Percentiles rank a stretch among this genome's conserved stretches.
phyloP scores from a whole-genome alignment of 225 moss, liverwort and hornwort genomes.

The Bryoerythrophyllum caledonicum region DNA sequence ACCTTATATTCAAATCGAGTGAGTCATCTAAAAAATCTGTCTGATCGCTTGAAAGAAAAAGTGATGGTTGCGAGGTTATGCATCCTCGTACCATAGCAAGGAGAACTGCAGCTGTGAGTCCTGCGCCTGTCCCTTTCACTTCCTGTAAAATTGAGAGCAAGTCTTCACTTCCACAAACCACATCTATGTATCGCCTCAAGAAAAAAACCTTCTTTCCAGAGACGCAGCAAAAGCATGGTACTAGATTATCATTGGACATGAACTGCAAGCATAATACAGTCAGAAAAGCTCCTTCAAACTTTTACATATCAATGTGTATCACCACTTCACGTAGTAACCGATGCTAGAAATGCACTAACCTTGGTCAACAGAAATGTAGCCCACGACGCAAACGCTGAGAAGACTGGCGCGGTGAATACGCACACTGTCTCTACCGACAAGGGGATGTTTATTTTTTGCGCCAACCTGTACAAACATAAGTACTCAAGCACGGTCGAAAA shows the following conservation, averaged over 20 bases:
- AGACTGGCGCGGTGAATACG: slow-evolving; percentile 95
- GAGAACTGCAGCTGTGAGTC: slow-evolving; percentile 78
- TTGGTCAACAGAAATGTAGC: slow-evolving; percentile 86
- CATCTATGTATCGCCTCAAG: neutral
- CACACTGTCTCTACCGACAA: slow-evolving; percentile 97
- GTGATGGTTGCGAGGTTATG: neutral
- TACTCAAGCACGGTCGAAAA: neutral
- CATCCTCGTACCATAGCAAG: slow-evolving; percentile 73
- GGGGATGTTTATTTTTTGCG: slow-evolving; percentile 86
- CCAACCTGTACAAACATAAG: slow-evolving; percentile 59
- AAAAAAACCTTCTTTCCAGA: slow-evolving; percentile 15
- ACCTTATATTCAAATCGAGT: neutral
- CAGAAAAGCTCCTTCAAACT: slow-evolving; percentile 16
- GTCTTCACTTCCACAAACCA: slow-evolving; percentile 3
- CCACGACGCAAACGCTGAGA: slow-evolving; percentile 98
- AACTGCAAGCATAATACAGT: slow-evolving; percentile 15
- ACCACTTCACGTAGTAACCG: neutral
- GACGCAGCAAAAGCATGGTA: neutral
- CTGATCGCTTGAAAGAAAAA: neutral
- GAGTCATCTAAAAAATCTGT: neutral
- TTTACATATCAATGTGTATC: neutral
- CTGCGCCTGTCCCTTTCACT: slow-evolving; percentile 96
- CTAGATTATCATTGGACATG: neutral
- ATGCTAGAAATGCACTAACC: slow-evolving; percentile 49
- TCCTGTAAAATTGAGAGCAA: slow-evolving; percentile 61